Base-by-base conservation (phyloP, 2,329 filamentous ascomycete genomes). In the Trichoderma simmonsii region DNA sequence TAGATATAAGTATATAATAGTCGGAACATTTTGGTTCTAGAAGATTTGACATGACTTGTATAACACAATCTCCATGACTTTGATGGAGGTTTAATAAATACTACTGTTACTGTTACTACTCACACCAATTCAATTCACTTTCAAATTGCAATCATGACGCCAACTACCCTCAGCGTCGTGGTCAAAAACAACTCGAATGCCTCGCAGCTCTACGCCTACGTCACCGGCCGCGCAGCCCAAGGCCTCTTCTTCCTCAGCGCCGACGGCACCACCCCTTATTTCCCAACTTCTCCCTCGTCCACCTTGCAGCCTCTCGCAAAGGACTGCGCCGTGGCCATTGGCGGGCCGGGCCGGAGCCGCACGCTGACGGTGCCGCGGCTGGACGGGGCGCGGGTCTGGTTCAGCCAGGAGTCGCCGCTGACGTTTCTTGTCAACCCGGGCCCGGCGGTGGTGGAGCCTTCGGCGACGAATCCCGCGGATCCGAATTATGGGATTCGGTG, bases 391-490 rank as follows among this genome's bases (percentile, higher is more conserved):
- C 87, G 92, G 68, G 88, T 94, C 78, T 95, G 91, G 90, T 92
- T 93, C 80, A 89, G 86, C 71, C 83, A 88, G 72, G 87, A 87
- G 75, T 82, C 82, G 59, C 86, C 86, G 43, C 84, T 94, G 63
- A 89, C 85, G 1, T 95, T 95, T 80, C 83, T 88, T 14, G 80
- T 94, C 67, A 95, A 95, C 80, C 90, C 89, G 30, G 90, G 89
- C 18, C 90, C 92, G 7, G 90, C 88, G 1, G 85, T 95, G 15
- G 92, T 94, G 57, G 92, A 94, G 81, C 93, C 93, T 0, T 91
- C 90, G 11, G 89, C 91, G 30, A 91, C 88, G 36, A 94, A 94
- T 79, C 79, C 85, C 0, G 79, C 85, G 0, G 91, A 93, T 76
- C 80, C 85, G 2, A 93, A 92, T 79, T 89, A 89, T 77, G 82